Conservation (phyloP, 2,329 filamentous ascomycete genomes). For the Ophiosphaerella narmari region DNA sequence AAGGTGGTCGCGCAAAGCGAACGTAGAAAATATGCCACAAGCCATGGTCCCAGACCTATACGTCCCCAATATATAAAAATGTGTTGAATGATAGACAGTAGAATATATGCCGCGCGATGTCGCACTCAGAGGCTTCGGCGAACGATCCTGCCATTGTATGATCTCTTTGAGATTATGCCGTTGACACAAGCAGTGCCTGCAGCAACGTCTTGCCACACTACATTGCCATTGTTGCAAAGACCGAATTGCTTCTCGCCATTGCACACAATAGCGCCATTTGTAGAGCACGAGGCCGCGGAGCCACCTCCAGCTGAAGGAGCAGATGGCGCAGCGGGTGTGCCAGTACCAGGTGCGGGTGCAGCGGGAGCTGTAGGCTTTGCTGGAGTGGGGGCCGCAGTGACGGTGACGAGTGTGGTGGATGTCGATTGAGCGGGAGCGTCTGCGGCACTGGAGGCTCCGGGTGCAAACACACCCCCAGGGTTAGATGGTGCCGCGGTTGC, state of each 20-base stretch:
- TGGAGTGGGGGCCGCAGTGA: slow-evolving; percentile 24
- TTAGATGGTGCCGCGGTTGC: slow-evolving; percentile 20
- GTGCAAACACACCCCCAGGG: slow-evolving; percentile 39
- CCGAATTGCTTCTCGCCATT: slow-evolving; percentile 49
- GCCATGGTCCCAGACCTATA: slow-evolving; percentile 15
- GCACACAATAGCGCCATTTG: slow-evolving; percentile 47
- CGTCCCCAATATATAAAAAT: slow-evolving; percentile 8
- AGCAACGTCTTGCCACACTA: slow-evolving; percentile 50
- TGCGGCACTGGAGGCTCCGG: slow-evolving; percentile 32
- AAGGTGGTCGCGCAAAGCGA: slow-evolving; percentile 6
- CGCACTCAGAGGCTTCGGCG: slow-evolving; percentile 22
- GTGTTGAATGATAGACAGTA: slow-evolving; percentile 6
- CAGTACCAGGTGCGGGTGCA: slow-evolving; percentile 6
- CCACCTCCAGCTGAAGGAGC: slow-evolving; percentile 20
- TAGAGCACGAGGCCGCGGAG: slow-evolving; percentile 26
- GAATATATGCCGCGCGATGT: slow-evolving; percentile 6
- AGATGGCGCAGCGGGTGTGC: slow-evolving; percentile 8
- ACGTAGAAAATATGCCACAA: slow-evolving; percentile 10
- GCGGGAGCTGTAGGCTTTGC: slow-evolving; percentile 16
- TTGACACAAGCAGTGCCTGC: slow-evolving; percentile 51
- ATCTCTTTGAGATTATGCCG: slow-evolving; percentile 45
- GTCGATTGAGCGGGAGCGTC: slow-evolving; percentile 20
- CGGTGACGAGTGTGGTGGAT: slow-evolving; percentile 36
- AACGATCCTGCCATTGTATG: slow-evolving; percentile 37
- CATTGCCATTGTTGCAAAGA: slow-evolving; percentile 49